These are phyloP conservation scores for Seiridium cupressi DNA, from an alignment of 2,329 filamentous ascomycete genomes.

Conservation along the genomic window DNA sequence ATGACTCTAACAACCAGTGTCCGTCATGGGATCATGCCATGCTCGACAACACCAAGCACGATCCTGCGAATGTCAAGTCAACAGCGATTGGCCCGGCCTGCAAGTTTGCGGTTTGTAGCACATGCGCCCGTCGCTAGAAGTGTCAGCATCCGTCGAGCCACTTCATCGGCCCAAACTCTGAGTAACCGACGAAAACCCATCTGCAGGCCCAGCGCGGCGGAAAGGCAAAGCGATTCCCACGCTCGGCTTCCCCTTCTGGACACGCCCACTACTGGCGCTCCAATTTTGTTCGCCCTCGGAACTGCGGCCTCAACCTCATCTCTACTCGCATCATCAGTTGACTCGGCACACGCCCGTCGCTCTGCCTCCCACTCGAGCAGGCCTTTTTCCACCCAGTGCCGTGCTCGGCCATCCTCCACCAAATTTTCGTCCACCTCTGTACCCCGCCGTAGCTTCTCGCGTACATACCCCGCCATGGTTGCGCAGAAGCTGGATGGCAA, in stretches of 20 bases:
- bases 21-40: slow-evolving; percentile 3
- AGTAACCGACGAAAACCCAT: not conserved
- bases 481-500: slow-evolving; percentile 94
- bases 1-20: slow-evolving; percentile 9
- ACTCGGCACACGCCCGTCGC: not conserved
- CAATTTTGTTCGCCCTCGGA: slow-evolving; percentile 1
- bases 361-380: not conserved
- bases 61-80: slow-evolving; percentile 7
- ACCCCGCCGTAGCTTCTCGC: slow-evolving; percentile 34
- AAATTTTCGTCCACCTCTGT: not conserved
- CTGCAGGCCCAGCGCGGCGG: slow-evolving; percentile 1
- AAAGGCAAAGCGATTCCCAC: slow-evolving; percentile 1
- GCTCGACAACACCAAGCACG: not conserved
- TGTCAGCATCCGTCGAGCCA: slow-evolving; percentile 12
- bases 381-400: not conserved
- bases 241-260: not conserved
- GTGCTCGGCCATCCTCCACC: not conserved
- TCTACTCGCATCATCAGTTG: not conserved
- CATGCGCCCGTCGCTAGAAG: not conserved
- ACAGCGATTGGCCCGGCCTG: slow-evolving; percentile 6
- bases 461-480: slow-evolving; percentile 66
- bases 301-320: not conserved
- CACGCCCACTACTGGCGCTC: not conserved
- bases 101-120: slow-evolving; percentile 4
- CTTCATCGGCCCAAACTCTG: slow-evolving; percentile 3